These are phyloP conservation scores for Tolypocladium cylindrosporum DNA, from an alignment of 2,329 filamentous ascomycete genomes.

Conservation along the genomic window DNA sequence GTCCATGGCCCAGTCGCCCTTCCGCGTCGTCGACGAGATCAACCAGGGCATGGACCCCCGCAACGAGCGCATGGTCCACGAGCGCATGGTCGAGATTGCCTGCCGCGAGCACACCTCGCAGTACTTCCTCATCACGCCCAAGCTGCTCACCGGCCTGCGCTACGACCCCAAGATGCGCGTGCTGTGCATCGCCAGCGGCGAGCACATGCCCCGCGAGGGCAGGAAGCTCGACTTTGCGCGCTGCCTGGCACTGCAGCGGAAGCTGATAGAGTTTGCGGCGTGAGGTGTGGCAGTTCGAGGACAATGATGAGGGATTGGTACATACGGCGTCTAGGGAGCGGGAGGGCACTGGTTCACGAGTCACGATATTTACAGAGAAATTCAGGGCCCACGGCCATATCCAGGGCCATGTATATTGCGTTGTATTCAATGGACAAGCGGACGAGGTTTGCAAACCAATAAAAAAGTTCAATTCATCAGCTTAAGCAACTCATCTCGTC, in stretches of 20 bases:
- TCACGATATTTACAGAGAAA: not conserved
- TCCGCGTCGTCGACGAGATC: conserved; percentile 98
- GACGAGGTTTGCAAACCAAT: not conserved
- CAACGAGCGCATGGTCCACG: conserved; percentile 96
- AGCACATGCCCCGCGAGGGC: conserved; percentile 52
- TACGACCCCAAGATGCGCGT: conserved; percentile 91
- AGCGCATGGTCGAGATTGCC: conserved; percentile 95
- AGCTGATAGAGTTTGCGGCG: conserved; percentile 22
- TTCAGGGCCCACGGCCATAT: not conserved
- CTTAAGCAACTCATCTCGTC: conserved; percentile 17
- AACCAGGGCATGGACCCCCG: conserved; percentile 99
- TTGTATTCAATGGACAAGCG: not conserved
- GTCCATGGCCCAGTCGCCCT: conserved; percentile 84
- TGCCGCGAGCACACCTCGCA: conserved; percentile 70
- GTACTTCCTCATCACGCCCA: conserved; percentile 97
- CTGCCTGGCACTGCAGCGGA: conserved; percentile 33
- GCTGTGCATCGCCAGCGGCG: conserved; percentile 86
- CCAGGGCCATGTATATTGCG: not conserved
- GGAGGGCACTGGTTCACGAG: not conserved
- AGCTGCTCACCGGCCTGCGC: conserved; percentile 73
- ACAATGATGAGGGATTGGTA: not conserved
- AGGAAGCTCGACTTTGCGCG: conserved; percentile 38
- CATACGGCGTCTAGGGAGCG: not conserved
- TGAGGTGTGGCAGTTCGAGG: conserved; percentile 2
- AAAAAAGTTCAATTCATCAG: conserved; percentile 2